These are phyloP conservation scores for Camelina neglecta DNA, from an alignment of 345 rosid genomes.

Conservation along the genomic window DNA sequence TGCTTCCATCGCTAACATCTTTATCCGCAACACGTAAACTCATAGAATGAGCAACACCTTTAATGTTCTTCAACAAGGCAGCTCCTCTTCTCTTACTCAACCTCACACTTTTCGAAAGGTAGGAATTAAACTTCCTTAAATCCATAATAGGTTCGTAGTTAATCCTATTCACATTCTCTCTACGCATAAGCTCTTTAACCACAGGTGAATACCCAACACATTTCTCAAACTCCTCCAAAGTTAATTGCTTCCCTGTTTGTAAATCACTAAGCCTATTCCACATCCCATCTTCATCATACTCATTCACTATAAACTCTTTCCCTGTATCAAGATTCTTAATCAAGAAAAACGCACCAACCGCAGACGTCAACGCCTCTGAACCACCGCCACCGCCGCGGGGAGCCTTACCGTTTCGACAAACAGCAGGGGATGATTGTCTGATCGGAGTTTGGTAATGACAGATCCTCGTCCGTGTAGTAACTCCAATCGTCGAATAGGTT, in stretches of 20 bases:
- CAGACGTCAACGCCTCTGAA: conserved; percentile 42
- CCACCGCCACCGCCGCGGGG: conserved; percentile 30
- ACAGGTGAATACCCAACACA: conserved; percentile 82
- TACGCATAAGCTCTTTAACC: conserved; percentile 88
- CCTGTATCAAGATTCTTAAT: conserved; percentile 93
- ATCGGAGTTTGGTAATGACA: conserved; percentile 52
- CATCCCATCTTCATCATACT: conserved; percentile 78
- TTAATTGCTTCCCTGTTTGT: conserved; percentile 91
- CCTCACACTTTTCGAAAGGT: conserved; percentile 73
- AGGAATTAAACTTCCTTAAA: conserved; percentile 56
- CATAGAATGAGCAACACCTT: conserved; percentile 83
- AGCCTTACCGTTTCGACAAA: conserved; percentile 37
- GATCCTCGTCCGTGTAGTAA: conserved; percentile 44
- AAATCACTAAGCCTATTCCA: conserved; percentile 96
- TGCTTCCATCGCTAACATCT: conserved; percentile 47
- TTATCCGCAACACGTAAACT: conserved; percentile 49
- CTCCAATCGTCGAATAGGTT: conserved; percentile 61
- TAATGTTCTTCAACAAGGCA: conserved; percentile 78
- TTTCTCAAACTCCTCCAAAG: conserved; percentile 92
- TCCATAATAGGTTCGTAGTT: conserved; percentile 47
- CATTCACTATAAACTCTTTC: conserved; percentile 83
- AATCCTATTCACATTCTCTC: conserved; percentile 66
- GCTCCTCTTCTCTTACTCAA: conserved; percentile 84
- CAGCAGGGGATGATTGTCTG: conserved; percentile 46
- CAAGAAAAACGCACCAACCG: conserved; percentile 70